A percentile compares a stretch with the other conserved stretches of the same genome.
Conservation (phyloP, 352 stramenopile genomes). For the Thraustochytrium sp. region DNA sequence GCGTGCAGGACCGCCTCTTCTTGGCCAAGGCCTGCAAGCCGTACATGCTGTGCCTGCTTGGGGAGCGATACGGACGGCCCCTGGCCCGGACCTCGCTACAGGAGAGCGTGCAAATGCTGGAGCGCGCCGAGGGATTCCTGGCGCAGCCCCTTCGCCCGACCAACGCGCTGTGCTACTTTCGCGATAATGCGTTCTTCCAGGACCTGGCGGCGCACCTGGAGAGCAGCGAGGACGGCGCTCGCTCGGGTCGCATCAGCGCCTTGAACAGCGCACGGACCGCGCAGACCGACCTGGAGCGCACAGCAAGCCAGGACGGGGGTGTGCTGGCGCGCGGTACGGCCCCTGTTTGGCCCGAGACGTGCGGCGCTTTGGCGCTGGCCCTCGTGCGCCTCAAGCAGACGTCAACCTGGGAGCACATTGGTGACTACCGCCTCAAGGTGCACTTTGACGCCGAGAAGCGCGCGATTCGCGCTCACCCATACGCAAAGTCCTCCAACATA, state of each 20-base stretch:
- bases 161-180: slow-evolving; percentile 29
- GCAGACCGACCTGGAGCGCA: no score
- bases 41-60: background rate
- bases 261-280: no score
- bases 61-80: background rate
- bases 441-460: background rate
- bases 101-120: background rate
- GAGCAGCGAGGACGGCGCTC: background rate
- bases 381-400: background rate
- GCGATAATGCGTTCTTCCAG: background rate
- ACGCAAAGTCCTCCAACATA: background rate
- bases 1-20: background rate
- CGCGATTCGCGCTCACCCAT: background rate
- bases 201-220: background rate
- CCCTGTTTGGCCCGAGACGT: no score
- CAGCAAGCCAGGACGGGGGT: no score
- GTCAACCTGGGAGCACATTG: background rate
- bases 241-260: background rate
- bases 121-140: background rate
- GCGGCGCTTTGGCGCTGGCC: no score
- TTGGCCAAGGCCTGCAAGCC: background rate
- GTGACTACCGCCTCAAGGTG: background rate
- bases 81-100: background rate
- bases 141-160: background rate
- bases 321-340: no score